These are phyloP conservation scores for Tylopilus vinaceipallidus DNA, from an alignment of 768 basidiomycete genomes.

Conservation along the genomic window DNA sequence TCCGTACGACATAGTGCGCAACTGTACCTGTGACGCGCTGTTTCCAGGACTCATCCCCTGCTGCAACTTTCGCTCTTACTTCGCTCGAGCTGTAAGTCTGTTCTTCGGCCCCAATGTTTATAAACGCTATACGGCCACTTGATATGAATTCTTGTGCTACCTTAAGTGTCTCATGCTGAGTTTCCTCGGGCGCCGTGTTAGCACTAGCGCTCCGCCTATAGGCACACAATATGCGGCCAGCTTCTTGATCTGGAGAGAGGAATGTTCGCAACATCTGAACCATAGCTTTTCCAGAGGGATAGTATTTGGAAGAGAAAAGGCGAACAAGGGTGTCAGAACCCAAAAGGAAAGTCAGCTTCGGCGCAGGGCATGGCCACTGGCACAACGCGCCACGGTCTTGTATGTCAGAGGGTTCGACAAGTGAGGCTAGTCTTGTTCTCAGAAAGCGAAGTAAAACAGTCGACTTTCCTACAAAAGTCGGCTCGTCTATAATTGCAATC, in stretches of 20 bases:
- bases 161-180: slow-evolving; percentile 28
- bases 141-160: slow-evolving; percentile 50
- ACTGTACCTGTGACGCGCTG: slow-evolving; percentile 45
- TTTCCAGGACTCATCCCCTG: slow-evolving; percentile 40
- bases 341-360: slow-evolving; percentile 66
- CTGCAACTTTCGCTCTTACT: slow-evolving; percentile 42
- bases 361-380: slow-evolving; percentile 14
- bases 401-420: slow-evolving; percentile 10
- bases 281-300: slow-evolving; percentile 56
- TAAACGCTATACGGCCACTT: slow-evolving; percentile 50
- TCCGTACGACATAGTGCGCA: slow-evolving; percentile 48
- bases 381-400: neutral
- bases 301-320: slow-evolving; percentile 75
- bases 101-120: slow-evolving; percentile 58
- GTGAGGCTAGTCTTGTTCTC: slow-evolving; percentile 19
- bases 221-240: slow-evolving; percentile 66
- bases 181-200: slow-evolving; percentile 25
- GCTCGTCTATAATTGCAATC: slow-evolving; percentile 81
- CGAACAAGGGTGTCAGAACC: slow-evolving; percentile 87
- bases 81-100: slow-evolving; percentile 67
- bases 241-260: slow-evolving; percentile 54
- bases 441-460: slow-evolving; percentile 53
- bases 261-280: slow-evolving; percentile 50
- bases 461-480: slow-evolving; percentile 86
- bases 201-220: slow-evolving; percentile 38